Percentiles rank a stretch among this genome's conserved stretches.
Evolutionary conservation across 768 basidiomycete species (phyloP).

Genomic region (Tricholoma bakamatsutake): DNA sequence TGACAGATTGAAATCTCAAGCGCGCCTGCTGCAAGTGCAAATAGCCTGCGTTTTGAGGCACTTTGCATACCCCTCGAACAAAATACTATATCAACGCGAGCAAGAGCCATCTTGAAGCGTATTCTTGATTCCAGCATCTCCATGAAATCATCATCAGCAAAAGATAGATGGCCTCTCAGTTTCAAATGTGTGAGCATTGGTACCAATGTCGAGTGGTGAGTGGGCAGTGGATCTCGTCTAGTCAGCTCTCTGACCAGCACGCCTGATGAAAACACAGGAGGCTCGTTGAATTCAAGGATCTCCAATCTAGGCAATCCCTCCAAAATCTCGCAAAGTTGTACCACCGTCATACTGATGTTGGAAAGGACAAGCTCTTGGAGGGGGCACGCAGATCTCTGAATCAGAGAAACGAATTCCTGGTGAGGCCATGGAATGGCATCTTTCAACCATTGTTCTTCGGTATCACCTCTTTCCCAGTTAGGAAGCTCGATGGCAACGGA

Average conservation of each 20-base stretch:
- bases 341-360: background rate
- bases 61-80: background rate
- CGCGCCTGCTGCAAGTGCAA: background rate
- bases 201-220: background rate
- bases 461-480: background rate
- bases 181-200: background rate
- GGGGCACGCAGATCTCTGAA: background rate
- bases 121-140: background rate
- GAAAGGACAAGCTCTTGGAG: background rate
- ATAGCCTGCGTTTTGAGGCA: background rate
- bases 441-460: too few relatives aligned
- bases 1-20: background rate
- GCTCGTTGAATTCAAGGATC: background rate
- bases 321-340: background rate
- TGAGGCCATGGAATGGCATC: background rate
- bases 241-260: background rate
- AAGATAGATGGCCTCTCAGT: background rate
- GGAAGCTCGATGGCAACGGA: background rate
- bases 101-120: background rate
- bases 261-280: background rate
- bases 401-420: background rate
- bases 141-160: background rate
- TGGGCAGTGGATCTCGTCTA: too few relatives aligned
- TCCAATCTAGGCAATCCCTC: background rate
- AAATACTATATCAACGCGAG: background rate